Percentiles rank a stretch among this genome's conserved stretches.
Conservation (phyloP, 2,329 filamentous ascomycete species). For the Scedosporium minutisporum region DNA sequence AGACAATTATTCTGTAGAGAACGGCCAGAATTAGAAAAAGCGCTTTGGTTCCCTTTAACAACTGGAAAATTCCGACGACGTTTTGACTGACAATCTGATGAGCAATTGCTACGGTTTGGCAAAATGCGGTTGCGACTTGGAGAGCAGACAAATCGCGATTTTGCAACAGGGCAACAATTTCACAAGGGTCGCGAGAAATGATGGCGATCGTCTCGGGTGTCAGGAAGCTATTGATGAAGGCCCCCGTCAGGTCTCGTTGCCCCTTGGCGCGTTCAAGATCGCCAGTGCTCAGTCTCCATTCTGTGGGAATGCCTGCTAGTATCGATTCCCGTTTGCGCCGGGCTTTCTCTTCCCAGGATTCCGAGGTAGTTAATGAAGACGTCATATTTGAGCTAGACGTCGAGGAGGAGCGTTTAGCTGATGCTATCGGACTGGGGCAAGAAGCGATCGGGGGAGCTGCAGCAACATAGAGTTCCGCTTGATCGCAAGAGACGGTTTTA, state of each 20-base stretch:
- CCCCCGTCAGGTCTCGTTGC: constrained; percentile 11
- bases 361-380: not conserved
- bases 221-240: constrained; percentile 14
- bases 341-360: constrained; percentile 12
- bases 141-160: constrained; percentile 13
- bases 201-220: constrained; percentile 5
- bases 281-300: constrained; percentile 12
- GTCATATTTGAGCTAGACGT: no score
- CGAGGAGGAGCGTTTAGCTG: no score
- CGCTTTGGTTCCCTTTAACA: not conserved
- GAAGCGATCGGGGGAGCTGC: no score
- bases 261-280: constrained; percentile 10
- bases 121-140: constrained; percentile 41
- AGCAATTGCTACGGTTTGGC: constrained; percentile 37
- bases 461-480: no score
- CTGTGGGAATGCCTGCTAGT: constrained; percentile 10
- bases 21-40: no score
- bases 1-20: constrained; percentile 29
- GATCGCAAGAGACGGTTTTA: no score
- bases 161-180: not conserved
- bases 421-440: no score
- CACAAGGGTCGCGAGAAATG: constrained; percentile 7
- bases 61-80: no score
- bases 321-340: constrained; percentile 12
- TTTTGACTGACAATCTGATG: constrained; percentile 40